Percentiles rank a stretch among this genome's conserved stretches.
phyloP scores from a whole-genome alignment of 768 basidiomycete genomes.

The Tylopilus sp. region DNA sequence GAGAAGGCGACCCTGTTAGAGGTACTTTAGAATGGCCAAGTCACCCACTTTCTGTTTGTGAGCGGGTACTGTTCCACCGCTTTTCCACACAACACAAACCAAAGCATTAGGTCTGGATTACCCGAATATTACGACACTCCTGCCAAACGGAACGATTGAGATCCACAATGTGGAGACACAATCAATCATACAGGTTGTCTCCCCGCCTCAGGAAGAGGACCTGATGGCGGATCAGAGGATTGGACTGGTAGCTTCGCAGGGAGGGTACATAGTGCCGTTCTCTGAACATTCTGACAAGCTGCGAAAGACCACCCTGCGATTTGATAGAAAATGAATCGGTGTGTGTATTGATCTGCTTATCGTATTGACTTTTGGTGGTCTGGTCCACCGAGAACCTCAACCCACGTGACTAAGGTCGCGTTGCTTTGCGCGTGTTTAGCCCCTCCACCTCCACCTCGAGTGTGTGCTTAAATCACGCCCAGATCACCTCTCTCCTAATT shows the following conservation, averaged over 20 bases:
- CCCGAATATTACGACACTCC: constrained; percentile 74
- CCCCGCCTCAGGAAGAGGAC: constrained; percentile 39
- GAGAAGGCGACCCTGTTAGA: constrained; percentile 82
- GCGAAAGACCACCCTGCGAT: constrained; percentile 29
- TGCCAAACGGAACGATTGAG: constrained; percentile 76
- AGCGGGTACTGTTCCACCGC: constrained; percentile 28
- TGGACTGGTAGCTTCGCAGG: constrained; percentile 28
- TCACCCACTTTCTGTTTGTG: constrained; percentile 75
- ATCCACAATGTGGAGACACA: constrained; percentile 81
- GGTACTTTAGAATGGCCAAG: constrained; percentile 85
- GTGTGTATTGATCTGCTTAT: no score
- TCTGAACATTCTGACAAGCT: constrained; percentile 39
- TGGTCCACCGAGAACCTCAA: constrained; percentile 10
- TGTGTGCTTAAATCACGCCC: constrained; percentile 10
- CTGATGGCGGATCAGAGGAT: constrained; percentile 21
- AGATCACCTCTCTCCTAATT: neutral
- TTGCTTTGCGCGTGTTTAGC: constrained; percentile 21
- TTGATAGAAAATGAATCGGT: constrained; percentile 23
- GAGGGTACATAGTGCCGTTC: constrained; percentile 43
- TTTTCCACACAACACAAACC: neutral
- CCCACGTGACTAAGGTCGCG: constrained; percentile 26
- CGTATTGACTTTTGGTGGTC: constrained; percentile 9
- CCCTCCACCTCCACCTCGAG: constrained; percentile 5
- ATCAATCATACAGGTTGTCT: constrained; percentile 63
- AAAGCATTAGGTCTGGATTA: constrained; percentile 64